Conservation (phyloP, 2,329 filamentous ascomycete genomes). For the Diaporthe australafricana region DNA sequence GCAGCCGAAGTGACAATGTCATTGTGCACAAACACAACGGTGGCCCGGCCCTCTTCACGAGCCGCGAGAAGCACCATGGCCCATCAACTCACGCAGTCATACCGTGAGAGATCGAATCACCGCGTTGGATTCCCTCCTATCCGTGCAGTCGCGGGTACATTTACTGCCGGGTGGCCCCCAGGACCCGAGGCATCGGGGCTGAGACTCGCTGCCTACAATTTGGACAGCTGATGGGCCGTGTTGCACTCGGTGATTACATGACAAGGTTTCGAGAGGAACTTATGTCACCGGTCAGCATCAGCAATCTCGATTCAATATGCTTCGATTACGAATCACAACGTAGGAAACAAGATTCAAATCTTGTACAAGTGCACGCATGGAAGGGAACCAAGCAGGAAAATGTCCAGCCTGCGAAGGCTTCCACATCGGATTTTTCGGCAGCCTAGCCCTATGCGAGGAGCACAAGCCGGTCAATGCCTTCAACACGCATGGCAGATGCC, state of each 20-base stretch:
- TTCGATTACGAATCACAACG: not conserved
- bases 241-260: not conserved
- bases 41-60: not conserved
- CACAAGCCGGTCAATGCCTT: not conserved
- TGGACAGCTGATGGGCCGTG: slow-evolving; percentile 9
- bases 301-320: not conserved
- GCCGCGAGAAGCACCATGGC: not conserved
- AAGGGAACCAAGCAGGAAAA: not conserved
- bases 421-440: not conserved
- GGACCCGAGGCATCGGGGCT: not conserved
- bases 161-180: not conserved
- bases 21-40: not conserved
- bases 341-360: not conserved
- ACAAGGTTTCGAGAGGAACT: not conserved
- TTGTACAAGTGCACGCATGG: not conserved
- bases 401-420: not conserved
- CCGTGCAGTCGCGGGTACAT: not conserved
- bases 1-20: not conserved
- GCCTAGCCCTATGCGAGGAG: no score
- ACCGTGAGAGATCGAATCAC: not conserved
- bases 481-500: no score
- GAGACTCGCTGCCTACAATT: slow-evolving; percentile 17
- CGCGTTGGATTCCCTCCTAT: not conserved
- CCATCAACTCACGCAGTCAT: not conserved
- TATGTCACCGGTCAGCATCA: not conserved